These are phyloP conservation scores for Aphanoascus verrucosus DNA, from an alignment of 2,329 filamentous ascomycete genomes.

Conservation along the genomic window DNA sequence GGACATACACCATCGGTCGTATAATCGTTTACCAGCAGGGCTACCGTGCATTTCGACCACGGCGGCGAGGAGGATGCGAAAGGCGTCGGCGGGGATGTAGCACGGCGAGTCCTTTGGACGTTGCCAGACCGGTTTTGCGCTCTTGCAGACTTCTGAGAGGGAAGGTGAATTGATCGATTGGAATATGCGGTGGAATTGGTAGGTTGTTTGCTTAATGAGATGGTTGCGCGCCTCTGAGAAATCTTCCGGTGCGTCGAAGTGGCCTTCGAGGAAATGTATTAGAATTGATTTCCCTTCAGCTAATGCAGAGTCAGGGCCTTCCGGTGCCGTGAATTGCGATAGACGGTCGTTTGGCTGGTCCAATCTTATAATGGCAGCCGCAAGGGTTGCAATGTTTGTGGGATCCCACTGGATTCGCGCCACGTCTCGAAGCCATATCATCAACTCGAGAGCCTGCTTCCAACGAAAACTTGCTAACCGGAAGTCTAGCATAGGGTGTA, in stretches of 20 bases:
- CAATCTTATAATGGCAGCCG: slow-evolving; percentile 33
- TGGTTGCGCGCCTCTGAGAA: not conserved
- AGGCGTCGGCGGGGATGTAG: slow-evolving; percentile 32
- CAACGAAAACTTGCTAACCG: slow-evolving; percentile 27
- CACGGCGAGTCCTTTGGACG: slow-evolving; percentile 18
- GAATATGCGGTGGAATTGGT: slow-evolving; percentile 25
- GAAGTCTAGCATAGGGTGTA: slow-evolving; percentile 29
- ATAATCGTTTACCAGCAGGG: slow-evolving; percentile 38
- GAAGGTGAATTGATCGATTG: slow-evolving; percentile 23
- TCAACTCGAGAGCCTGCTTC: slow-evolving; percentile 25
- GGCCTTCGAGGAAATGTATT: slow-evolving; percentile 26
- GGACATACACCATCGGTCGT: slow-evolving; percentile 39
- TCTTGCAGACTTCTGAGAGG: slow-evolving; percentile 22
- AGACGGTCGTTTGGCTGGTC: slow-evolving; percentile 16
- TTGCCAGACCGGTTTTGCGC: slow-evolving; percentile 17
- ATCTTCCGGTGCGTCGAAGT: slow-evolving; percentile 23
- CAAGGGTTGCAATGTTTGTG: slow-evolving; percentile 28
- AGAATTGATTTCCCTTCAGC: slow-evolving; percentile 25
- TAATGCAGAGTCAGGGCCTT: slow-evolving; percentile 19
- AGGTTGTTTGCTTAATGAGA: slow-evolving; percentile 18
- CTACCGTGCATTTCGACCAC: slow-evolving; percentile 43
- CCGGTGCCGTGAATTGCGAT: not conserved
- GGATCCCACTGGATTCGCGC: slow-evolving; percentile 30
- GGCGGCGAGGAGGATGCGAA: slow-evolving; percentile 46
- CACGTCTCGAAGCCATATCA: slow-evolving; percentile 27